Evolutionary conservation across 805 yeast species (phyloP).

Genomic region (Tetrapisispora arboricola): DNA sequence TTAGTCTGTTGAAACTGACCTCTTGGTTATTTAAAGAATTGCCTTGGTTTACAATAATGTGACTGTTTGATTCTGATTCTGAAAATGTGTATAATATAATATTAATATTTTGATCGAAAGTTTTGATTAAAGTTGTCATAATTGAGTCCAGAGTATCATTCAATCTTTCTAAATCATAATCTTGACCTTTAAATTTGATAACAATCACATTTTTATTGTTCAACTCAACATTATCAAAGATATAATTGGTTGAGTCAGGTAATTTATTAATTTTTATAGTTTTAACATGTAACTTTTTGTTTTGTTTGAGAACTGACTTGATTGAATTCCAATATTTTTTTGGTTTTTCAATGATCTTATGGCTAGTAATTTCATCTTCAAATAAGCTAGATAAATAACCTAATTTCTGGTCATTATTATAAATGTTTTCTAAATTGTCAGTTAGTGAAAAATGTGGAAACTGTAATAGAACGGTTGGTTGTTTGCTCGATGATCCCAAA

Average conservation of each 20-base stretch:
- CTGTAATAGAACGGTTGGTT: conserved; percentile 11
- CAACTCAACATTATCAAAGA: conserved; percentile 13
- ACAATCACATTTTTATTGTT: conserved; percentile 14
- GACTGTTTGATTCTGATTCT: neutral
- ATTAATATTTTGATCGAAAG: conserved; percentile 3
- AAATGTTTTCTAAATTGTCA: neutral
- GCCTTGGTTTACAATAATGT: conserved; percentile 4
- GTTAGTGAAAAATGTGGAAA: conserved; percentile 7
- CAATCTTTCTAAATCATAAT: conserved; percentile 16
- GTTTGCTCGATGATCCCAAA: conserved; percentile 1
- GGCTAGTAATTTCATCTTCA: neutral
- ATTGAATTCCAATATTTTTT: neutral
- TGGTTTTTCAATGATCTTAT: neutral
- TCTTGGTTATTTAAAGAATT: conserved; percentile 2
- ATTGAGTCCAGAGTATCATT: conserved; percentile 22
- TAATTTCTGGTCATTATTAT: conserved; percentile 4
- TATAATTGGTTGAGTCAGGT: conserved; percentile 14
- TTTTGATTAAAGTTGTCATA: conserved; percentile 16
- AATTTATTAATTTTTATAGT: conserved; percentile 4
- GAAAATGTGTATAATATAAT: neutral
- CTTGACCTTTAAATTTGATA: conserved; percentile 15
- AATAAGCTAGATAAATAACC: conserved; percentile 1
- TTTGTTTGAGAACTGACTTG: neutral
- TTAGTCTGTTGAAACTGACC: neutral
- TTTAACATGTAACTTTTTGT: neutral